Percentiles rank a stretch among this genome's conserved stretches.
Conservation (phyloP, 176 grass and related monocot species). For the Areca catechu region DNA sequence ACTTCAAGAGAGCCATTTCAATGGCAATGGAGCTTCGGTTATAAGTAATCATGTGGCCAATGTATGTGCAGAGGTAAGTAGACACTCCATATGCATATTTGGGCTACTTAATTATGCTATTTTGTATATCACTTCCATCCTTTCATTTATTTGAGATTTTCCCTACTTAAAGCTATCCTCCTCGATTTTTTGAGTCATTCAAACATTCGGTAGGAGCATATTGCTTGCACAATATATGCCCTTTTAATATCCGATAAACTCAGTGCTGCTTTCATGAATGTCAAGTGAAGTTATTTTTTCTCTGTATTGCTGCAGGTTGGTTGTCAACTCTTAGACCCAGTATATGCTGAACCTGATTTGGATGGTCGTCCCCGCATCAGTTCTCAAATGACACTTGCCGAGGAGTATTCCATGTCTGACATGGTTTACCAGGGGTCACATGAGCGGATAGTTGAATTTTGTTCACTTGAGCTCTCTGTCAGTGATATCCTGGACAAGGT, state of each 20-base stretch:
- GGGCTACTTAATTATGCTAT: too few relatives aligned
- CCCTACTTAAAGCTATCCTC: not conserved
- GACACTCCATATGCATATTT: too few relatives aligned
- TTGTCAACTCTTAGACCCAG: not conserved
- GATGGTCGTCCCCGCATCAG: too few relatives aligned
- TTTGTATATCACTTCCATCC: too few relatives aligned
- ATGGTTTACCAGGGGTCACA: not conserved
- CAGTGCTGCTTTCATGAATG: too few relatives aligned
- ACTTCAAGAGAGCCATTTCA: not conserved
- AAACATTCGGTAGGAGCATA: not conserved
- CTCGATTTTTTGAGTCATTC: not conserved
- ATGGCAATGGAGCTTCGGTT: not conserved
- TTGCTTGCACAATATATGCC: too few relatives aligned
- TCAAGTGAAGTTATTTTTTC: too few relatives aligned
- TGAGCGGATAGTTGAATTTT: not conserved
- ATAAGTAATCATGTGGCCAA: not conserved
- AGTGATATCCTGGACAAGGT: not conserved
- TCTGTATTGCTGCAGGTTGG: not conserved
- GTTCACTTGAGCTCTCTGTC: not conserved
- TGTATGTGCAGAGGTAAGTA: too few relatives aligned
- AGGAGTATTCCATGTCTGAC: not conserved
- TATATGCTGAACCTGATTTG: too few relatives aligned
- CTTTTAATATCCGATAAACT: too few relatives aligned
- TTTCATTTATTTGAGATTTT: too few relatives aligned
- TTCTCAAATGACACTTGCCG: not conserved